Evolutionary conservation across 1,139 yeast genomes (phyloP).

Genomic region (Suhomyces panamericanus): DNA sequence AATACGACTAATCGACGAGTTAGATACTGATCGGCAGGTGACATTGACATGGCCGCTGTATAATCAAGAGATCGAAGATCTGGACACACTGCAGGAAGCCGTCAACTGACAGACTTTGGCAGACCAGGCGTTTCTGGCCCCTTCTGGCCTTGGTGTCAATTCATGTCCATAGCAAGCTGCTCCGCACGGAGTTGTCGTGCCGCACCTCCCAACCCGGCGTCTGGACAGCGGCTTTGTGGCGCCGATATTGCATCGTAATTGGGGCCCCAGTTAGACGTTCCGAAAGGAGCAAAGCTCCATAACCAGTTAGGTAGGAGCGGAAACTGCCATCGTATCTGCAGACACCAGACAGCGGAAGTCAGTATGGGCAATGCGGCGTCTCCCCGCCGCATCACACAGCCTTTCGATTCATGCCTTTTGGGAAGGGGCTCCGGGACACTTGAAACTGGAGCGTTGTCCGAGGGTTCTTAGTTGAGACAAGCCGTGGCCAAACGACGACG

Average conservation of each 20-base stretch:
- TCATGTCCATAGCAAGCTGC: too few species aligned
- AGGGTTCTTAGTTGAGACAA: too few species aligned
- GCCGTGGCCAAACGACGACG: too few species aligned
- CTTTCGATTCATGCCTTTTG: neutral
- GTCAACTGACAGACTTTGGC: too few species aligned
- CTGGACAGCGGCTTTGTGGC: neutral
- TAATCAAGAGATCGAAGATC: neutral
- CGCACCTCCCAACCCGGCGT: too few species aligned
- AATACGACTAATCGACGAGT: neutral
- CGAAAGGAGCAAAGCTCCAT: neutral
- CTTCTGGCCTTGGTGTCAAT: too few species aligned
- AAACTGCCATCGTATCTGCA: conserved; percentile 1
- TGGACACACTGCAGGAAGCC: too few species aligned
- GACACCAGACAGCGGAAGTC: neutral
- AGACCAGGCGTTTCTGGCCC: too few species aligned
- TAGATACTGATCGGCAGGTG: neutral
- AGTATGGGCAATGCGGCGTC: too few species aligned
- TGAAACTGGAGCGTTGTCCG: too few species aligned
- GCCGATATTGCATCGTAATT: neutral
- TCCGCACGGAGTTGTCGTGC: too few species aligned
- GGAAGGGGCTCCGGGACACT: too few species aligned
- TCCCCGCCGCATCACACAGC: neutral
- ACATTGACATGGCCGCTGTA: neutral
- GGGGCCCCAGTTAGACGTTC: neutral
- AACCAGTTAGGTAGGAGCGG: neutral